Evolutionary conservation across 169 alveolate species (phyloP), one percentile per base, ranked within the genome.

Genomic region (Eimeria brunetti): DNA sequence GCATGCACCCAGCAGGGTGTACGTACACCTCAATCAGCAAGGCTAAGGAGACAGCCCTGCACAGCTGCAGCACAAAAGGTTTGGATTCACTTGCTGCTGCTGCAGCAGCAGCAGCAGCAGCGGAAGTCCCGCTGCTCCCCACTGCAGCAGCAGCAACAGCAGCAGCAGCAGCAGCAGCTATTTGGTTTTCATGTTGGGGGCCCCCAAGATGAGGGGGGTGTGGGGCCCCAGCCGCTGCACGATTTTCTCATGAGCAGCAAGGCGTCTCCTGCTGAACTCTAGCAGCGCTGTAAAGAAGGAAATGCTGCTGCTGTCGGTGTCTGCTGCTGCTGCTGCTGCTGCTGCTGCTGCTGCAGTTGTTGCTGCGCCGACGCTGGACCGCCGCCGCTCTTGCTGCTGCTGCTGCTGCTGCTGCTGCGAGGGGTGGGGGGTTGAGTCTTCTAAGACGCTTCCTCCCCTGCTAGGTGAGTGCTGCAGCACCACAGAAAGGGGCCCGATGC

Each of bases 381-480:
- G 75, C 60, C 75, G 76, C 58, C 91, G 80, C 78, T 84, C 91
- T 41, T 84, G 91, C 44, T 81, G 88, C 51, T 56, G 90, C 53
- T 78, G 88, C 51, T 56, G 90, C 58, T 51, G 91, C 91, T 81
- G 89, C 60, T 84, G 91, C 78, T 58, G 78, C 60, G 33, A 60
- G 22, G 38, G 41, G 80, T 60, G 80, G 4, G 78, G 91, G 44
- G 27, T 84, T 2, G 78, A 30, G 36, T 84, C 91, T 60, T 38
- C 75, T 5, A 84, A 33, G 44, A 53, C 60, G 62, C 91, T 60
- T 27, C 67, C 91, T 38, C 91, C 91, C 20, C 78, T 84, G 91
- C 91, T 60, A 6, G 91, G 78, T 4, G 78, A 84, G 22, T 84
- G 91, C 80, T 84, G 91, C 91, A 84, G 91, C 91, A 84, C 78